Evolutionary conservation across 1,284 basidiomycete species (phyloP), one percentile per base, ranked within the genome.

Genomic region (Moesziomyces aphidis): DNA sequence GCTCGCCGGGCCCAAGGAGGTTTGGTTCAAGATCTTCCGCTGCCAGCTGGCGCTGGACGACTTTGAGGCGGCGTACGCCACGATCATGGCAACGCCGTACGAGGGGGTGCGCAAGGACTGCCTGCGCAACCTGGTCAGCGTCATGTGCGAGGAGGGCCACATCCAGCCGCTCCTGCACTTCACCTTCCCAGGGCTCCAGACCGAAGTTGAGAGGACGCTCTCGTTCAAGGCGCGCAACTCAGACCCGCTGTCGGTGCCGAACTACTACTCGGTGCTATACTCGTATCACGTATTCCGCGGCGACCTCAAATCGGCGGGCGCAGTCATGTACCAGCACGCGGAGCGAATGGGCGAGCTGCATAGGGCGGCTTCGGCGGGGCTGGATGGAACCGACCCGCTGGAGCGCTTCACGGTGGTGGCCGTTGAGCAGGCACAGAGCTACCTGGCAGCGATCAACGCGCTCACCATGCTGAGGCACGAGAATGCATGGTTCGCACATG

Each of bases 181-280:
- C 82, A 93, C 93, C 78, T 98, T 98, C 83, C 89, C 91, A 23
- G 93, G 91, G 0, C 88, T 96, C 73, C 90, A 92, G 62, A 90
- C 91, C 60, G 93, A 97, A 82, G 92, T 99, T 26, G 95, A 97
- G 86, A 90, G 90, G 55, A 91, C 92, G 21, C 87, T 99, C 50
- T 90, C 92, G 45, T 98, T 97, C 88, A 97, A 97, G 85, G 94
- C 94, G 11, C 90, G 95, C 68, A 97, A 98, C 85, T 92, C 91
- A 22, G 93, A 98, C 86, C 94, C 96, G 49, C 89, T 93, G 55
- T 87, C 91, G 46, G 89, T 88, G 47, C 95, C 95, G 0, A 92
- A 91, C 82, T 99, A 97, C 87, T 93, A 94, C 53, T 89, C 90
- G 76, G 93, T 99, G 62, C 86, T 99, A n/a, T 97, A 98, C 86